These are phyloP conservation scores for Turnera subulata DNA, from an alignment of 345 rosid species.

Conservation along the genomic window DNA sequence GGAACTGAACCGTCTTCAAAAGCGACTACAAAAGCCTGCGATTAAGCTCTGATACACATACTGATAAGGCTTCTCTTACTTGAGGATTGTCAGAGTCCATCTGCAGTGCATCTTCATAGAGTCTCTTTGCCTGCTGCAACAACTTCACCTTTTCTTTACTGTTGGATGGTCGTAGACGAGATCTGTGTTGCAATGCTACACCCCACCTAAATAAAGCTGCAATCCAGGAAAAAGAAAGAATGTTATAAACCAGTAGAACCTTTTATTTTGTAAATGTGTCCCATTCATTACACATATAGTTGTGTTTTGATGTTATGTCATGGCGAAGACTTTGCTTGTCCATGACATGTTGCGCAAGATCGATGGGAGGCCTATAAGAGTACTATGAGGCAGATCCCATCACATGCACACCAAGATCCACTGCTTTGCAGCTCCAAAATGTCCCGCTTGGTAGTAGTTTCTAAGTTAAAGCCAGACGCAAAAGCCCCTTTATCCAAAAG, in stretches of 20 bases:
- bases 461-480: not conserved
- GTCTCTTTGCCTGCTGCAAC: constrained; percentile 54
- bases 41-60: constrained; percentile 52
- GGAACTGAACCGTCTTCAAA: not conserved
- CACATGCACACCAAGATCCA: no score
- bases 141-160: constrained; percentile 56
- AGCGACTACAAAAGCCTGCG: constrained; percentile 22
- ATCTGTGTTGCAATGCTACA: constrained; percentile 59
- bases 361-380: no score
- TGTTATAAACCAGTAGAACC: not conserved
- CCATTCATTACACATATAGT: not conserved
- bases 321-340: no score
- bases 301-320: no score
- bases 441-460: not conserved
- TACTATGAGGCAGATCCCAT: no score
- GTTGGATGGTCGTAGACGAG: constrained; percentile 45
- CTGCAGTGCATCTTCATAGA: constrained; percentile 63
- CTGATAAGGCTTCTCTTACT: constrained; percentile 48
- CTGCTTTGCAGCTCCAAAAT: not conserved
- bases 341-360: no score
- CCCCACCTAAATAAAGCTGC: constrained; percentile 77
- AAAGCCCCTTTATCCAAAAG: not conserved
- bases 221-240: constrained; percentile 1
- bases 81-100: constrained; percentile 51
- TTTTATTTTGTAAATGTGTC: not conserved